A percentile compares a stretch with the other conserved stretches of the same genome.
Evolutionary conservation across 345 rosid species (phyloP).

Genomic region (Corchorus capsularis): DNA sequence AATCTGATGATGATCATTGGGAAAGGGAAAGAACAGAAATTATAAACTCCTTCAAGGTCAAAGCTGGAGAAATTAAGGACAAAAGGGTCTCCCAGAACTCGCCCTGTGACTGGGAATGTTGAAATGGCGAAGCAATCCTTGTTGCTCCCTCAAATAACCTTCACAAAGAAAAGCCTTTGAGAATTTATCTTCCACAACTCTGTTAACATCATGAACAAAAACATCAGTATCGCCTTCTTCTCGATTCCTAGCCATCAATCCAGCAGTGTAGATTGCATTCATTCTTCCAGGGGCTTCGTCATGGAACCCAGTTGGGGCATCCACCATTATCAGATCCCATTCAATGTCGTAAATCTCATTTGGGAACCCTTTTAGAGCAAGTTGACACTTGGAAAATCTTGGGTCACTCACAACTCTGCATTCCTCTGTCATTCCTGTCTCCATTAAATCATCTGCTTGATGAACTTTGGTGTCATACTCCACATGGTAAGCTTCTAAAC

Average conservation of each 20-base stretch:
- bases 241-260: slow-evolving; percentile 84
- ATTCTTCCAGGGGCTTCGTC: slow-evolving; percentile 90
- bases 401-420: slow-evolving; percentile 72
- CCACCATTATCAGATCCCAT: slow-evolving; percentile 94
- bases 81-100: slow-evolving; percentile 52
- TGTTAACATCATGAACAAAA: slow-evolving; percentile 86
- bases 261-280: slow-evolving; percentile 83
- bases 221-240: slow-evolving; percentile 73
- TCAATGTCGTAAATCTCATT: slow-evolving; percentile 62
- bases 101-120: slow-evolving; percentile 71
- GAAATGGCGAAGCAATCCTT: slow-evolving; percentile 83
- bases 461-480: slow-evolving; percentile 74
- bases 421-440: slow-evolving; percentile 70
- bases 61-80: slow-evolving; percentile 36
- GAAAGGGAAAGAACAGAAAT: not conserved
- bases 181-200: slow-evolving; percentile 73
- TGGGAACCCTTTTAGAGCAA: slow-evolving; percentile 84
- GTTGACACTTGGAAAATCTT: slow-evolving; percentile 70
- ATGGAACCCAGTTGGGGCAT: slow-evolving; percentile 80
- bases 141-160: slow-evolving; percentile 70
- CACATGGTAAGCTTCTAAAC: slow-evolving; percentile 74
- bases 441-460: slow-evolving; percentile 66
- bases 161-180: slow-evolving; percentile 75
- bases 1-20: not conserved
- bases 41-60: not conserved